Base-by-base conservation (phyloP, 768 basidiomycete genomes). In the Austroboletus eburneus region DNA sequence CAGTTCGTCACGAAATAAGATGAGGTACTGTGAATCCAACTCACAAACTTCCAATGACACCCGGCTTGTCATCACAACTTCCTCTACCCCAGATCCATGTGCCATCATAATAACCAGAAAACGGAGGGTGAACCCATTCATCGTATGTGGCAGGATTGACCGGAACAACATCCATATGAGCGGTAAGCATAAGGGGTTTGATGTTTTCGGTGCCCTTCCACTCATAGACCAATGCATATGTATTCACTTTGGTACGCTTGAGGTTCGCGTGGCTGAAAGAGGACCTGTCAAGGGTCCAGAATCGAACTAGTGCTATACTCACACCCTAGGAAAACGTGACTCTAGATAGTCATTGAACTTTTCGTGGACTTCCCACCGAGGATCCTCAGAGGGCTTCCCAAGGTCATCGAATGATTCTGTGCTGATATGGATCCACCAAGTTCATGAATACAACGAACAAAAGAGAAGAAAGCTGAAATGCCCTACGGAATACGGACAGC, bases 271-370 rank as follows among this genome's bases (percentile, higher is more conserved):
- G 78, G 24, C 79, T 79, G 37, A 8, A 32, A 42, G 18, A 39
- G 42, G 12, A 7, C 13, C 17, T n/a, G 45, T 50, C 32, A 43
- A 13, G 39, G 29, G 22, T 14, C 29, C 16, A 22, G 12, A n/a
- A n/a, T 16, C 12, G 37, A 35, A 3, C 18, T 25, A 12, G 34
- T 6, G 20, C n/a, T n/a, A 10, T 4, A 68, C 69, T 41, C 62
- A 87, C 73, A 73, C 78, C 62, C 79, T 72, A 9, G 82, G 79
- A 55, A 87, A 92, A 36, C 85, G 69, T 24, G 61, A 57, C 35
- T 63, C 52, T 17, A 66, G 43, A 44, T 61, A 64, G 2, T 45
- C 49, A 32, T 57, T 64, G 45, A 64, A 43, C 17, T 53, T 43
- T 24, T 39, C 35, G 32, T 68, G 61, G 7, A 62, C 53, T 36